A percentile compares a stretch with the other conserved stretches of the same genome.
Evolutionary conservation across 345 rosid species (phyloP).

Genomic region (Populus davidiana): DNA sequence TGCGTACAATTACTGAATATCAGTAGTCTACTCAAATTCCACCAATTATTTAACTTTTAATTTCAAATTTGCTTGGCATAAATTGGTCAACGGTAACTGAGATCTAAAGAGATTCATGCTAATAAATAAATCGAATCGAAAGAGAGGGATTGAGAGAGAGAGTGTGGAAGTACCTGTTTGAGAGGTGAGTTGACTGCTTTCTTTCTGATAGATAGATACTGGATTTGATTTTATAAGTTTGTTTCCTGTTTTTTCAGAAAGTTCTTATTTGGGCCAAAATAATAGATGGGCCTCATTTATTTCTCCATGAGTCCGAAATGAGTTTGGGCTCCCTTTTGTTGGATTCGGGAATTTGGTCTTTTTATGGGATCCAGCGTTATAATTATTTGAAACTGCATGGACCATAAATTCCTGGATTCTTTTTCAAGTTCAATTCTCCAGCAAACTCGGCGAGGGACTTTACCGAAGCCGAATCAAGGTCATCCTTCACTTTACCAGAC

Average conservation of each 20-base stretch:
- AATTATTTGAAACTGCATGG: too few species aligned
- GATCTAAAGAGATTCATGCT: background rate
- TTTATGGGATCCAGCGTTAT: too few species aligned
- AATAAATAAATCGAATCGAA: background rate
- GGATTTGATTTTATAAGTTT: background rate
- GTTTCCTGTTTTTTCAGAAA: too few species aligned
- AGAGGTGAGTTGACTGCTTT: background rate
- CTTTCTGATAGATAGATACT: background rate
- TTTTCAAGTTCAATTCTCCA: slow-evolving; percentile 59
- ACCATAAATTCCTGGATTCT: slow-evolving; percentile 32
- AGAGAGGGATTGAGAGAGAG: background rate
- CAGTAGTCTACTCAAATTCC: background rate
- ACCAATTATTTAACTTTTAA: background rate
- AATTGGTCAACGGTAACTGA: background rate
- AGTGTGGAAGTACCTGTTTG: background rate
- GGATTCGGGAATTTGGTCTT: too few species aligned
- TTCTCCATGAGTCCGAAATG: background rate
- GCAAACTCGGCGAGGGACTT: slow-evolving; percentile 48
- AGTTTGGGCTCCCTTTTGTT: too few species aligned
- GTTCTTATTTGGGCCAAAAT: background rate
- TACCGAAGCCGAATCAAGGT: slow-evolving; percentile 13
- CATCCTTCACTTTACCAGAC: slow-evolving; percentile 14
- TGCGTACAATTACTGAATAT: background rate
- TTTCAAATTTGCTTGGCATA: background rate
- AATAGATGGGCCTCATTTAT: background rate